phyloP scores from a whole-genome alignment of 2,329 filamentous ascomycete genomes.

The Cladosporium sp. region DNA sequence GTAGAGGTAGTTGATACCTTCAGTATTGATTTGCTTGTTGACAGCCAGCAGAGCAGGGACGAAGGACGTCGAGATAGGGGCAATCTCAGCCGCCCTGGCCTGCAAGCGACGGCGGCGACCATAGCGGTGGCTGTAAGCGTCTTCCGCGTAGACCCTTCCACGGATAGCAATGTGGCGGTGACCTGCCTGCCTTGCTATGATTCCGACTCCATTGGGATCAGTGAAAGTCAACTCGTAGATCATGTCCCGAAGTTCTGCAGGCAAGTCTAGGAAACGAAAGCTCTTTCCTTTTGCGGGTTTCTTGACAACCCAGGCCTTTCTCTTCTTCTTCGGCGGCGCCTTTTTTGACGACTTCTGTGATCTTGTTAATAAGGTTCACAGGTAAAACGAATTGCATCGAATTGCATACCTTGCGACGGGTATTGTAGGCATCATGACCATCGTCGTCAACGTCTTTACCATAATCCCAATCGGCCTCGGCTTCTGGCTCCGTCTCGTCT shows the following conservation, averaged over 20 bases:
- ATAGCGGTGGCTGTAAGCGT: neutral
- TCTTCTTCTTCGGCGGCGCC: neutral
- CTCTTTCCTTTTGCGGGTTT: constrained; percentile 4
- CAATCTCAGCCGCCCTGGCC: neutral
- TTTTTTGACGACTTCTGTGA: neutral
- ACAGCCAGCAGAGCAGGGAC: constrained; percentile 26
- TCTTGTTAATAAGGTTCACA: neutral
- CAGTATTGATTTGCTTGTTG: constrained; percentile 25
- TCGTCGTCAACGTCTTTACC: neutral
- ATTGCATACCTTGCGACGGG: neutral
- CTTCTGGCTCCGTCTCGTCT: neutral
- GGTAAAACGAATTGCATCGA: neutral
- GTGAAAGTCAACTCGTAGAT: constrained; percentile 12
- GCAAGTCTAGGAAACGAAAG: constrained; percentile 13
- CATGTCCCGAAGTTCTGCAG: constrained; percentile 15
- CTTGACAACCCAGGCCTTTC: neutral
- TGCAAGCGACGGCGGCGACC: neutral
- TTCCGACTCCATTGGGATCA: constrained; percentile 3
- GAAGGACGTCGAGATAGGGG: constrained; percentile 3
- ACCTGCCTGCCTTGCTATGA: neutral
- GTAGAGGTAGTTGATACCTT: constrained; percentile 27
- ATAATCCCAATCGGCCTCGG: no score
- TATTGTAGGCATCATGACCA: neutral
- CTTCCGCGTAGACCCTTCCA: neutral
- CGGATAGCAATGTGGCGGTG: neutral